Evolutionary conservation across 73 alveolate genomes (phyloP).

Genomic region (Tetrahymena malaccensis): DNA sequence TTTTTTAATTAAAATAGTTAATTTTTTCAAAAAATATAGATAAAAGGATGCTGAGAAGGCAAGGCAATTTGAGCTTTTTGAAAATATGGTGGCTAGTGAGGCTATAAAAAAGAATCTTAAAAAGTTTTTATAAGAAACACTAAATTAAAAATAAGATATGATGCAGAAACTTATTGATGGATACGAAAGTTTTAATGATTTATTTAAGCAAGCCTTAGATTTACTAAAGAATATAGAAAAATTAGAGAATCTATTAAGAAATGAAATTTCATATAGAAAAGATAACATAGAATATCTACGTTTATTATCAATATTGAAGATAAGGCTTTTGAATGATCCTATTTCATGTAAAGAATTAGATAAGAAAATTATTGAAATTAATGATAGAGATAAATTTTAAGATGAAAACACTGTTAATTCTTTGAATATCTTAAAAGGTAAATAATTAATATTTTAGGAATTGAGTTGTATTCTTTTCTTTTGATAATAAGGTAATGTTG

Average conservation of each 20-base stretch:
- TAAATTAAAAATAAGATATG: background rate
- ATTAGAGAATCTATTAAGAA: background rate
- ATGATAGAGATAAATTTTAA: background rate
- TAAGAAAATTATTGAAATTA: background rate
- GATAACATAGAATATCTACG: background rate
- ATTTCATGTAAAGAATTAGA: background rate
- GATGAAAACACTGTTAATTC: background rate
- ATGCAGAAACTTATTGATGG: background rate
- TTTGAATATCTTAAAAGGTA: background rate
- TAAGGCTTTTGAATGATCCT: background rate
- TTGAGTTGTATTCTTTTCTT: background rate
- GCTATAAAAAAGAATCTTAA: background rate
- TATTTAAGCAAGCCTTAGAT: background rate
- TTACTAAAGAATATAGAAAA: background rate
- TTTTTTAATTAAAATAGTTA: background rate
- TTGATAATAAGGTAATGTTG: background rate
- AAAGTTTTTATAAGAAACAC: background rate
- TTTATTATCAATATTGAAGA: background rate
- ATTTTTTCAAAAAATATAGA: background rate
- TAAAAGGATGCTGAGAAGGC: background rate
- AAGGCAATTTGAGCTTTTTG: background rate
- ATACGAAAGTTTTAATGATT: background rate
- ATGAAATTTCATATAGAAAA: background rate
- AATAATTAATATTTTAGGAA: background rate
- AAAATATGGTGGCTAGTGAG: background rate